phyloP scores from a whole-genome alignment of 192 early-diverging fungal genomes.

The Coemansia sp. region DNA sequence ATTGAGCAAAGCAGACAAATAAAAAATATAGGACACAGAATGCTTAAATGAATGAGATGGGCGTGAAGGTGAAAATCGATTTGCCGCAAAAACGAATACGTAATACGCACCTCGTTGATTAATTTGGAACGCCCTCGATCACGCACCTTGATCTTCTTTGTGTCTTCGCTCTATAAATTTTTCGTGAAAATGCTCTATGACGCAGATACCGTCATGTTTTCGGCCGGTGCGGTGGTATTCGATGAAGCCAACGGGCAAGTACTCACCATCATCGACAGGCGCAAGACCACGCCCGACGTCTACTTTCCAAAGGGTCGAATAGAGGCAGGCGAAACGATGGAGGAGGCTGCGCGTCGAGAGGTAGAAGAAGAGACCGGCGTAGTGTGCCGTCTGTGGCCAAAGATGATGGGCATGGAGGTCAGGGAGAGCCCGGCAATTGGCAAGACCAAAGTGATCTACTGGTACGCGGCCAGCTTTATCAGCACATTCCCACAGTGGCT shows the following conservation, averaged over 20 bases:
- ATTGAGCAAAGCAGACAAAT: not conserved
- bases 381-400: slow-evolving; percentile 27
- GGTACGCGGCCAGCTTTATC: slow-evolving; percentile 40
- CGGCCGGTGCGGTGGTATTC: slow-evolving; percentile 53
- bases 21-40: slow-evolving; percentile 6
- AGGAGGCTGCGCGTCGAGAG: slow-evolving; percentile 34
- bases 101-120: not conserved
- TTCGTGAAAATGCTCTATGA: slow-evolving; percentile 24
- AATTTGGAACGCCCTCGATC: not conserved
- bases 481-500: slow-evolving; percentile 21
- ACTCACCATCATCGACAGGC: slow-evolving; percentile 24
- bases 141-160: not conserved
- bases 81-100: not conserved
- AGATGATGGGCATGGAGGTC: slow-evolving; percentile 30
- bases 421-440: slow-evolving; percentile 12
- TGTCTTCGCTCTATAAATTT: too few relatives aligned
- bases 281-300: not conserved
- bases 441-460: slow-evolving; percentile 46
- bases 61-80: not conserved
- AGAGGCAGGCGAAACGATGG: slow-evolving; percentile 27
- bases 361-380: slow-evolving; percentile 47
- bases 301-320: slow-evolving; percentile 50
- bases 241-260: slow-evolving; percentile 14
- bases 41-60: not conserved
- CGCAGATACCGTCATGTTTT: slow-evolving; percentile 25